phyloP scores from a whole-genome alignment of 176 grass and related monocot species.

The Triticum timopheevii region DNA sequence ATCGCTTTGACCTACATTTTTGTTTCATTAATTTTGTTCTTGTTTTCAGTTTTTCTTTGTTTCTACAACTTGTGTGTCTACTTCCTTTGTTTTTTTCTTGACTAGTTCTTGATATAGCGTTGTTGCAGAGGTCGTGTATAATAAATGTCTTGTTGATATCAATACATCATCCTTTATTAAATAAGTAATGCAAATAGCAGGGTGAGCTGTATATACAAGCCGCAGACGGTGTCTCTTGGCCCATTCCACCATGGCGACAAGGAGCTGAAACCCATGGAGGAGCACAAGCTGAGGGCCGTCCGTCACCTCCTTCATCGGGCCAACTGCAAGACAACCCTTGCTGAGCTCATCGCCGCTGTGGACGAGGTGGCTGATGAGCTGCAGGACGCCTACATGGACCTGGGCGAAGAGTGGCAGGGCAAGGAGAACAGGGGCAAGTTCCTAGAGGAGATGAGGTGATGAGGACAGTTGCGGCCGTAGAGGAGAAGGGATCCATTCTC shows the following conservation, averaged over 20 bases:
- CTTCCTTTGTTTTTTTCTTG: too few species aligned
- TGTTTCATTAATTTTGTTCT: too few species aligned
- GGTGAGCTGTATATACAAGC: slow-evolving; percentile 11
- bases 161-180: too few species aligned
- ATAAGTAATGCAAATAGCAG: too few species aligned
- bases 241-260: slow-evolving; percentile 51
- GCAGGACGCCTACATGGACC: slow-evolving; percentile 37
- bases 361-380: slow-evolving; percentile 18
- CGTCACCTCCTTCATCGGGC: slow-evolving; percentile 40
- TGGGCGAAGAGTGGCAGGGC: neutral
- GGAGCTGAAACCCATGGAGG: slow-evolving; percentile 47
- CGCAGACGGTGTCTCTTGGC: slow-evolving; percentile 56
- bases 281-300: slow-evolving; percentile 64
- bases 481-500: neutral
- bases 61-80: too few species aligned
- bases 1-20: too few species aligned
- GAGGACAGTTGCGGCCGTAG: neutral
- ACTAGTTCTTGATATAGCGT: too few species aligned
- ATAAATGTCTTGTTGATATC: too few species aligned
- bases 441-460: slow-evolving; percentile 63
- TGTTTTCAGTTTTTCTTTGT: too few species aligned
- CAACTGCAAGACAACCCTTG: neutral
- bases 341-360: slow-evolving; percentile 12
- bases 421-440: slow-evolving; percentile 21
- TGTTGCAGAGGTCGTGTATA: too few species aligned